These are phyloP conservation scores for Lignosus rhinocerotis DNA, from an alignment of 1,284 basidiomycete species.

Conservation along the genomic window DNA sequence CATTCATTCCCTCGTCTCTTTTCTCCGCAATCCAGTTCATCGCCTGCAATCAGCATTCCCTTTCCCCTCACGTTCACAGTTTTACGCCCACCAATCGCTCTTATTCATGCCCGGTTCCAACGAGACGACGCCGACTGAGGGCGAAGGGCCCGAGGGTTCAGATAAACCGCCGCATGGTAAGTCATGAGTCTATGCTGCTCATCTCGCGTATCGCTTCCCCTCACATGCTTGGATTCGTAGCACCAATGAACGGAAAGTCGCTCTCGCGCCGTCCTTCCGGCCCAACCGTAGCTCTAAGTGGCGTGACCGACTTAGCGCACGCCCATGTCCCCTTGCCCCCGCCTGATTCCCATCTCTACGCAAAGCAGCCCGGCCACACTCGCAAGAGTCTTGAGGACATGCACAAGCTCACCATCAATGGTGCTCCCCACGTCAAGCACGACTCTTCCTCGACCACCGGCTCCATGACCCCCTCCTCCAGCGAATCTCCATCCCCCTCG, in stretches of 20 bases:
- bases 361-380: conserved; percentile 59
- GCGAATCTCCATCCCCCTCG: conserved; percentile 49
- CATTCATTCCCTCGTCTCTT: conserved; percentile 16
- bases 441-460: conserved; percentile 36
- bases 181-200: conserved; percentile 24
- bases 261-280: conserved; percentile 19
- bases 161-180: conserved; percentile 54
- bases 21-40: conserved; percentile 20
- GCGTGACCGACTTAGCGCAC: conserved; percentile 15
- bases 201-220: conserved; percentile 1
- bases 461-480: conserved; percentile 39
- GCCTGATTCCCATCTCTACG: conserved; percentile 49
- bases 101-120: conserved; percentile 26
- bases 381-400: conserved; percentile 43
- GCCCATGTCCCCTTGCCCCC: conserved; percentile 53
- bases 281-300: conserved; percentile 19
- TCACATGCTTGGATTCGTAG: conserved; percentile 2
- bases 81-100: conserved; percentile 17
- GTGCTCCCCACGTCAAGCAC: conserved; percentile 30
- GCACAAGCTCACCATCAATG: conserved; percentile 20
- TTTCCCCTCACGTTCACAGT: conserved; percentile 12
- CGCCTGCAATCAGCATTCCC: conserved; percentile 16
- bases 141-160: conserved; percentile 56
- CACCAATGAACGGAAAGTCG: conserved; percentile 17
- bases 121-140: conserved; percentile 53